Conservation (phyloP, 2,329 filamentous ascomycete genomes). For the Mycosphaerella arachidis region DNA sequence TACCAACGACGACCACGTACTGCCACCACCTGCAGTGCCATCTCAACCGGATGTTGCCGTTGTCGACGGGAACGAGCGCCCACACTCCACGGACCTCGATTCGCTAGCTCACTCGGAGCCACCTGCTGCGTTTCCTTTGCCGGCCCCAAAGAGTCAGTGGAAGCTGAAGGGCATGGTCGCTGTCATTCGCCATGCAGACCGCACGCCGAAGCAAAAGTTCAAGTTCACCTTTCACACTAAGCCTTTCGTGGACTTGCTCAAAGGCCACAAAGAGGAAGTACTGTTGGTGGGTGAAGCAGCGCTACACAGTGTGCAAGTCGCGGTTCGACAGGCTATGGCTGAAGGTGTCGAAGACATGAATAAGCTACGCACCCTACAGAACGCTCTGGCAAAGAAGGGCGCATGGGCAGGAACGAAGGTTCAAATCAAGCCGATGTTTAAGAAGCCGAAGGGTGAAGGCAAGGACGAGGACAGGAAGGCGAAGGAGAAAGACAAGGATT, state of each 20-base stretch:
- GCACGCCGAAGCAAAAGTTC: conserved; percentile 98
- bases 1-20: conserved; percentile 22
- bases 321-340: conserved; percentile 74
- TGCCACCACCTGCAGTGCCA: conserved; percentile 30
- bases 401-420: conserved; percentile 95
- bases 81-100: conserved; percentile 16
- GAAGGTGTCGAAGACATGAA: conserved; percentile 77
- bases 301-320: conserved; percentile 79
- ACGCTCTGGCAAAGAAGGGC: conserved; percentile 87
- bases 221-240: conserved; percentile 98
- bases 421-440: conserved; percentile 99
- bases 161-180: conserved; percentile 97
- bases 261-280: conserved; percentile 94
- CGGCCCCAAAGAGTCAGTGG: conserved; percentile 82
- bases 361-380: conserved; percentile 81
- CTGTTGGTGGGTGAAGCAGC: conserved; percentile 88
- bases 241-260: conserved; percentile 89
- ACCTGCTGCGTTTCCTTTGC: conserved; percentile 41
- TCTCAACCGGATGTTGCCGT: conserved; percentile 8
- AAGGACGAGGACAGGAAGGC: conserved; percentile 14
- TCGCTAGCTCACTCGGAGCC: conserved; percentile 17
- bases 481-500: conserved; percentile 47
- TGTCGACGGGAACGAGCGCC: conserved; percentile 8
- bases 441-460: conserved; percentile 61
- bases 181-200: conserved; percentile 91